These are phyloP conservation scores for Verticillium nubilum DNA, from an alignment of 2,329 filamentous ascomycete species.

Conservation along the genomic window DNA sequence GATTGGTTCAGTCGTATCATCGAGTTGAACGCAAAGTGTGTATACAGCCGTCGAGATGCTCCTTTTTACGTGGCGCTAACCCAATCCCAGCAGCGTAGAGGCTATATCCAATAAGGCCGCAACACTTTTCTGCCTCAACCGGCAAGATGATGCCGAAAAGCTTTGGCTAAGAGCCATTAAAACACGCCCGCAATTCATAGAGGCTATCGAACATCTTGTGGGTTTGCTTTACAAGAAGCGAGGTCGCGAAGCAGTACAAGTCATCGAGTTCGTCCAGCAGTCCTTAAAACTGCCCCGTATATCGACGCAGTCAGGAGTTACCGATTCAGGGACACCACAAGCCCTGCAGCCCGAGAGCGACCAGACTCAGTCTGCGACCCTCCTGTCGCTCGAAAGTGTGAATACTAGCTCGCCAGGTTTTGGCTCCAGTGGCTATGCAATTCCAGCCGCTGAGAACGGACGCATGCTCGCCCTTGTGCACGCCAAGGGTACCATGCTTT, in stretches of 20 bases:
- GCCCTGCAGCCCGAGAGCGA: conserved; percentile 6
- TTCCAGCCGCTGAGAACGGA: conserved; percentile 84
- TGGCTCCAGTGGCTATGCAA: conserved; percentile 71
- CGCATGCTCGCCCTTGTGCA: conserved; percentile 90
- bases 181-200: conserved; percentile 80
- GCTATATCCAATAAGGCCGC: conserved; percentile 91
- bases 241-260: conserved; percentile 75
- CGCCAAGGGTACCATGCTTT: conserved; percentile 98
- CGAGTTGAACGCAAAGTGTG: conserved; percentile 50
- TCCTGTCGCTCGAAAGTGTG: not conserved
- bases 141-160: conserved; percentile 76
- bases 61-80: not conserved
- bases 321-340: not conserved
- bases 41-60: not conserved
- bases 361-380: conserved; percentile 5
- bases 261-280: conserved; percentile 80
- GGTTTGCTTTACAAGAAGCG: conserved; percentile 81
- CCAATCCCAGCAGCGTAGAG: conserved; percentile 67
- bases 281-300: conserved; percentile 40
- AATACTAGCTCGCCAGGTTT: conserved; percentile 16
- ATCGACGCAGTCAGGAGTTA: not conserved
- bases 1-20: conserved; percentile 67
- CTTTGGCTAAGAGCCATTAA: conserved; percentile 84
- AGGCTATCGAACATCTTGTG: conserved; percentile 91
- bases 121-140: conserved; percentile 76